A percentile compares a stretch with the other conserved stretches of the same genome.
Conservation (phyloP, 2,329 filamentous ascomycete species). For the Saccharata proteae region DNA sequence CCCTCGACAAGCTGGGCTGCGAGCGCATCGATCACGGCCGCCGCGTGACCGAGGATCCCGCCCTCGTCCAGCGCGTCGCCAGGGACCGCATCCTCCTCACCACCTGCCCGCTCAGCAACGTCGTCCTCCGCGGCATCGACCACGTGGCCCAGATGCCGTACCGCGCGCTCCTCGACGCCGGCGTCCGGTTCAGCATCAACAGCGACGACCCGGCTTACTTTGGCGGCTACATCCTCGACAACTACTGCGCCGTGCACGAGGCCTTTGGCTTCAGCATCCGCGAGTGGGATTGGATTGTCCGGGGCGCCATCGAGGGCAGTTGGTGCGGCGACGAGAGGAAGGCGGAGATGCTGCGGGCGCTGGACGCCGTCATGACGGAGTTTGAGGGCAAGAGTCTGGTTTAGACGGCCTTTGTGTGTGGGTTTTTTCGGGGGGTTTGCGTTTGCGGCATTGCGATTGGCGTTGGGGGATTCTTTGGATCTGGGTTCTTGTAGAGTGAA, state of each 20-base stretch:
- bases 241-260: constrained; percentile 65
- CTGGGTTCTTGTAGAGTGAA: too few species aligned
- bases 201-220: constrained; percentile 68
- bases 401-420: neutral
- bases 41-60: constrained; percentile 47
- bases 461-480: too few species aligned
- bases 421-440: too few species aligned
- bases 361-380: constrained; percentile 6
- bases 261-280: constrained; percentile 48
- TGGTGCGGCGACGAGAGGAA: constrained; percentile 58
- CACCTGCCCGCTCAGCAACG: constrained; percentile 63
- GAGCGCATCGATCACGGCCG: constrained; percentile 67
- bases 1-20: constrained; percentile 49
- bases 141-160: constrained; percentile 47
- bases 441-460: too few species aligned
- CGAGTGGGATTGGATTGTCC: constrained; percentile 57
- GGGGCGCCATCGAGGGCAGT: constrained; percentile 52
- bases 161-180: constrained; percentile 47
- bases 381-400: constrained; percentile 3
- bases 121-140: constrained; percentile 46
- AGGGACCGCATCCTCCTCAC: constrained; percentile 49
- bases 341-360: constrained; percentile 35
- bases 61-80: constrained; percentile 47
- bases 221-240: constrained; percentile 61
- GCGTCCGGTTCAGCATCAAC: constrained; percentile 60